A percentile compares a stretch with the other conserved stretches of the same genome.
Conservation (phyloP, 2,329 filamentous ascomycete species). For the Ilyonectria robusta region DNA sequence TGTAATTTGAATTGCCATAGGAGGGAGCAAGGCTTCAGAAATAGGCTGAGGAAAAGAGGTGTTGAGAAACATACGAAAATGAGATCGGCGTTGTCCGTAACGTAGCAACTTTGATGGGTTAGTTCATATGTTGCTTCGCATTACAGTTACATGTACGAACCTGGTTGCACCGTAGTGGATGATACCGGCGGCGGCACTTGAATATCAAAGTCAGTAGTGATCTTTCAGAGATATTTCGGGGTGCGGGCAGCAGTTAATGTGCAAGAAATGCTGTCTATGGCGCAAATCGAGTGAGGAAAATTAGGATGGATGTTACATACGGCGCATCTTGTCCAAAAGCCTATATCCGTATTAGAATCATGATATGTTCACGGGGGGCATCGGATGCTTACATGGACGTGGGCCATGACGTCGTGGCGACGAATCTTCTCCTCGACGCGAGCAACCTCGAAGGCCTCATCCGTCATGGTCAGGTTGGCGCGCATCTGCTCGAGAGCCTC, state of each 20-base stretch:
- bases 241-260: too few species aligned
- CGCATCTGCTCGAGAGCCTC: slow-evolving; percentile 85
- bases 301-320: background rate
- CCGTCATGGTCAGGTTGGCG: slow-evolving; percentile 80
- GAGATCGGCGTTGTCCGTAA: slow-evolving; percentile 68
- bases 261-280: background rate
- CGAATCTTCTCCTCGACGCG: slow-evolving; percentile 82
- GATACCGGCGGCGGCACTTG: slow-evolving; percentile 78
- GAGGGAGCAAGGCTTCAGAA: slow-evolving; percentile 28
- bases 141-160: background rate
- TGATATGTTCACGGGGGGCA: slow-evolving; percentile 32
- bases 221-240: background rate
- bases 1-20: background rate
- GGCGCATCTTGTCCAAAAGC: background rate
- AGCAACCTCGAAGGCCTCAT: slow-evolving; percentile 83
- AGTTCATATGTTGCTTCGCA: background rate
- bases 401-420: slow-evolving; percentile 62
- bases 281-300: too few species aligned
- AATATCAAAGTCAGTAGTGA: background rate
- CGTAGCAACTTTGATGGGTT: background rate
- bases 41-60: background rate
- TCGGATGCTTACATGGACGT: background rate
- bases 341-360: slow-evolving; percentile 33
- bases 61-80: slow-evolving; percentile 68
- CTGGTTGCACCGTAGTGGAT: slow-evolving; percentile 77